Evolutionary conservation across 176 grass and related monocot genomes (phyloP), one percentile per base, ranked within the genome.

Genomic region (Alopecurus myosuroides): DNA sequence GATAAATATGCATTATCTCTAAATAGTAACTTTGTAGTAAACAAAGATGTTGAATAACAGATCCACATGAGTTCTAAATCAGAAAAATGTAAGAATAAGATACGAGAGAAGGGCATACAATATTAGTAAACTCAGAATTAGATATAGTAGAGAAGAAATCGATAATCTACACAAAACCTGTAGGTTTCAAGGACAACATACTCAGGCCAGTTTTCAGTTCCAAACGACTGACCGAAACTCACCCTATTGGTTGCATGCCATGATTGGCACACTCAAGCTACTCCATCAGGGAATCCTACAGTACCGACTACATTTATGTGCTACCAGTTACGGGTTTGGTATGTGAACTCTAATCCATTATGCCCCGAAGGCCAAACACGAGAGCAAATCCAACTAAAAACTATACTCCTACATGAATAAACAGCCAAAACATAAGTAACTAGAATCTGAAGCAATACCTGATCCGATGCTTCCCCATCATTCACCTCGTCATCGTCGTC

Each of bases 371-470:
- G n/a, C 48, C 46, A 68, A 70, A 28, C 48, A 70, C 40, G 35
- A 41, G 42, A 52, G 45, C 26, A 82, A 87, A 45, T 68, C 39
- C 20, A 56, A 82, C 34, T 46, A 35, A 52, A 67, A 14, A n/a
- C 4, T 11, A n/a, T n/a, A n/a, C n/a, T n/a, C n/a, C n/a, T n/a
- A 30, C 12, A 28, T 4, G 53, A 1, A 37, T 51, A 26, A 20
- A 48, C 41, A 84, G 46, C 63, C 55, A 30, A 79, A 39, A 56
- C 15, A 66, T 37, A 18, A 34, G 79, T 7, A 18, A 15, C 34
- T 19, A 37, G 15, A 73, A 48, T 74, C 26, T 20, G 18, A 64
- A 61, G 65, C 13, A 62, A 71, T 71, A 88, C 86, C 81, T 88
- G 18, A 4, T 65, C 53, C 17, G 7, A 73, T 31, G 42, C 72